A percentile compares a stretch with the other conserved stretches of the same genome.
phyloP scores from a whole-genome alignment of 306 rosid species.

The Pyrus betulifolia region DNA sequence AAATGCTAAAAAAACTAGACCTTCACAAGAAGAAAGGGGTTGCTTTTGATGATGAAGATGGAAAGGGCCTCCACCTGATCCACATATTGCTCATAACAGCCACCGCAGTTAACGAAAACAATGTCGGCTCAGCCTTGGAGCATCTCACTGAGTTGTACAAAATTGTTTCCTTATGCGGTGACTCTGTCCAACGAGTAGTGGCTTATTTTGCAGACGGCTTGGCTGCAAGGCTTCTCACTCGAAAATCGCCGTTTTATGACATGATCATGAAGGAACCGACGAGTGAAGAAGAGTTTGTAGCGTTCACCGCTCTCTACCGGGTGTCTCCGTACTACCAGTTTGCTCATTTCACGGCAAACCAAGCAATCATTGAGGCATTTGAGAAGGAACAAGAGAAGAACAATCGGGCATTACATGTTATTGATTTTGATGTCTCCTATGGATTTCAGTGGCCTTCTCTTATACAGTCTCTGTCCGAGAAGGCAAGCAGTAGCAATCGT shows the following conservation, averaged over 20 bases:
- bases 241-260: constrained; percentile 55
- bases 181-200: constrained; percentile 60
- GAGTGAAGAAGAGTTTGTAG: constrained; percentile 38
- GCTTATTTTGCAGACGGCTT: constrained; percentile 62
- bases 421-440: constrained; percentile 63
- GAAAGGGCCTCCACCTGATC: constrained; percentile 48
- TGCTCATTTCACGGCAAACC: constrained; percentile 82
- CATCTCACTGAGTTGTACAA: constrained; percentile 42
- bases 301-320: constrained; percentile 53
- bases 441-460: constrained; percentile 89
- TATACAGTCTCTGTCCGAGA: constrained; percentile 69
- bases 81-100: constrained; percentile 55
- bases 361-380: constrained; percentile 58
- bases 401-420: constrained; percentile 47
- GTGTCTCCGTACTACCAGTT: constrained; percentile 71
- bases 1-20: constrained; percentile 52
- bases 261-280: constrained; percentile 65
- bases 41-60: constrained; percentile 9
- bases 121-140: constrained; percentile 32
- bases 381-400: constrained; percentile 56
- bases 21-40: constrained; percentile 14
- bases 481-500: constrained; percentile 34
- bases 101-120: constrained; percentile 36
- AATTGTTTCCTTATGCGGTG: constrained; percentile 46
- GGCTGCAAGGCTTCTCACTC: constrained; percentile 46